Conservation (phyloP, 331 rosid genomes). For the Quercus phellos region DNA sequence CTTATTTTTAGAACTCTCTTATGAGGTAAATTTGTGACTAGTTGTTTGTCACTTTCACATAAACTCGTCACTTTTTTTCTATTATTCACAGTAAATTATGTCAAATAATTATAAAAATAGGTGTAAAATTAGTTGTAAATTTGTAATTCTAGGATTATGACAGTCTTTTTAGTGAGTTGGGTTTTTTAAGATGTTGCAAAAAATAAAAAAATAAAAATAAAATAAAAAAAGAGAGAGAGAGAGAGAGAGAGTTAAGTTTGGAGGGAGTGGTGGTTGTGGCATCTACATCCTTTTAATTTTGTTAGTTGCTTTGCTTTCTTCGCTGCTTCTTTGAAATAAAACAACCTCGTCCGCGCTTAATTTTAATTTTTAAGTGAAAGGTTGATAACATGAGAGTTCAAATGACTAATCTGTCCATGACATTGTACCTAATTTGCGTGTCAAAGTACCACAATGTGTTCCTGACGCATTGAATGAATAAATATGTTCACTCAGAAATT, state of each 20-base stretch:
- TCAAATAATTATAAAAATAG: too few relatives aligned
- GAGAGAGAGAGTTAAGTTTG: too few relatives aligned
- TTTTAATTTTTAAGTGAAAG: neutral
- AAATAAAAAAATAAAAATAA: too few relatives aligned
- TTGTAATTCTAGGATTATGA: too few relatives aligned
- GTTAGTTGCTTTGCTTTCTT: slow-evolving; percentile 11
- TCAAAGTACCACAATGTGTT: neutral
- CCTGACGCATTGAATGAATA: neutral
- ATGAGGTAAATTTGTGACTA: fast-evolving
- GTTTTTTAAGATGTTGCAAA: neutral
- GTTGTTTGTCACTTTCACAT: fast-evolving
- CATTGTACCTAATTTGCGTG: slow-evolving; percentile 19
- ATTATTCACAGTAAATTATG: too few relatives aligned
- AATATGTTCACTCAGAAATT: too few relatives aligned
- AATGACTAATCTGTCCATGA: slow-evolving; percentile 39
- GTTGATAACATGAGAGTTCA: neutral
- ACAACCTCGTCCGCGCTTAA: slow-evolving; percentile 29
- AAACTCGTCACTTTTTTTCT: fast-evolving
- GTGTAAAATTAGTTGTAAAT: too few relatives aligned
- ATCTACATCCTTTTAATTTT: slow-evolving; percentile 38
- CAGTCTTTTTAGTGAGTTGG: neutral
- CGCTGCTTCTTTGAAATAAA: slow-evolving; percentile 14
- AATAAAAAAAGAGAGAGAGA: too few relatives aligned
- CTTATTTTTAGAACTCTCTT: too few relatives aligned
- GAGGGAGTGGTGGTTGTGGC: slow-evolving; percentile 44